These are phyloP conservation scores for Erigeron canadensis DNA, from an alignment of 129 eudicot genomes.

Conservation along the genomic window DNA sequence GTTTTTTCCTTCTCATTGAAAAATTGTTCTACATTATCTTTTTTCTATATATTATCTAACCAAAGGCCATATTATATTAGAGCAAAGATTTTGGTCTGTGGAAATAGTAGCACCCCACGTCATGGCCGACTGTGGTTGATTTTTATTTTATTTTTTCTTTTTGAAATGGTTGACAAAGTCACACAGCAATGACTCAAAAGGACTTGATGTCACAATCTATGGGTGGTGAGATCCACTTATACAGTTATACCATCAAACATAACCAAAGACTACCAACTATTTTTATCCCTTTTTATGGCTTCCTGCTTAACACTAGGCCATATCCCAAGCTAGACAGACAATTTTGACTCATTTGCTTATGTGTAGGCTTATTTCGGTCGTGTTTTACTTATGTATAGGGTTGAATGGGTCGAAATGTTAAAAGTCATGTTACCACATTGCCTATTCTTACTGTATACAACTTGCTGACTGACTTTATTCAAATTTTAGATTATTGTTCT, in stretches of 20 bases:
- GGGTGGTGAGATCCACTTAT: slow-evolving; percentile 6
- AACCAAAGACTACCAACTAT: not conserved
- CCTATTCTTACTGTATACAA: not conserved
- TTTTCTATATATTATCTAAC: not conserved
- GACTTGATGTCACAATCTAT: not conserved
- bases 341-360: not conserved
- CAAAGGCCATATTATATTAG: not conserved
- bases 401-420: not conserved
- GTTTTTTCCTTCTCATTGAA: not conserved
- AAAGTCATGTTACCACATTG: not conserved
- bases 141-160: not conserved
- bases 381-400: not conserved
- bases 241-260: not conserved
- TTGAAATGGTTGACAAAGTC: not conserved
- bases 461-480: not conserved
- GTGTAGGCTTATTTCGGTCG: not conserved
- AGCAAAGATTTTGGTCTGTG: slow-evolving; percentile 4
- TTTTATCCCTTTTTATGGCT: not conserved
- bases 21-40: not conserved
- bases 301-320: slow-evolving; percentile 9
- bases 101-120: not conserved
- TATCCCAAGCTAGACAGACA: not conserved
- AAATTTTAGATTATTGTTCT: not conserved
- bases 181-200: not conserved
- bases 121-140: not conserved